Evolutionary conservation across 2,329 filamentous ascomycete genomes (phyloP).

Genomic region (Trichoderma lentiforme): DNA sequence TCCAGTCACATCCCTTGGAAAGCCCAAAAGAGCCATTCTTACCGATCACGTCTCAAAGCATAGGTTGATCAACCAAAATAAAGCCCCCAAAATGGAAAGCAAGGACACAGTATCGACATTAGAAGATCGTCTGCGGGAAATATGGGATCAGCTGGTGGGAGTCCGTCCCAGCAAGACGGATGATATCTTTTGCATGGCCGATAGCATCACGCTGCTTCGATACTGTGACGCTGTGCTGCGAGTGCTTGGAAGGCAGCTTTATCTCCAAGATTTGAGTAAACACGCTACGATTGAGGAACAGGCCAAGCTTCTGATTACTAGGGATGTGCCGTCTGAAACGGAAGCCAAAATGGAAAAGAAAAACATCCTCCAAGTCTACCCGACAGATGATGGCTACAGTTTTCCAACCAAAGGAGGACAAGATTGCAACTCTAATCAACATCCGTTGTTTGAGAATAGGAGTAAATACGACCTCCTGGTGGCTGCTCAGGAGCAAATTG

Average conservation of each 20-base stretch:
- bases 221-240: slow-evolving; percentile 35
- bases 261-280: slow-evolving; percentile 34
- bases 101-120: slow-evolving; percentile 15
- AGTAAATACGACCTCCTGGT: slow-evolving; percentile 3
- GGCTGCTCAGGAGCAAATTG: slow-evolving; percentile 13
- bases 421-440: background rate
- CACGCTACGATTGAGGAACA: slow-evolving; percentile 33
- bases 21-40: slow-evolving; percentile 42
- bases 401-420: background rate
- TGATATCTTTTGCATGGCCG: slow-evolving; percentile 30
- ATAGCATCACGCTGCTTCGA: slow-evolving; percentile 38
- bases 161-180: slow-evolving; percentile 27
- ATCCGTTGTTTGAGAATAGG: background rate
- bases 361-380: background rate
- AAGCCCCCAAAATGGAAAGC: background rate
- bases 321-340: background rate
- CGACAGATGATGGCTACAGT: background rate
- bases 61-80: background rate
- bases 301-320: slow-evolving; percentile 25
- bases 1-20: slow-evolving; percentile 43
- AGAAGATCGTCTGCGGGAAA: slow-evolving; percentile 22
- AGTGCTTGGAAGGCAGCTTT: slow-evolving; percentile 29
- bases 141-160: slow-evolving; percentile 34
- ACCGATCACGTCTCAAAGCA: slow-evolving; percentile 24
- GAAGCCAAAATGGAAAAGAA: background rate